Evolutionary conservation across 2,329 filamentous ascomycete genomes (phyloP), one percentile per base, ranked within the genome.

Genomic region (Aspergillus sp.): DNA sequence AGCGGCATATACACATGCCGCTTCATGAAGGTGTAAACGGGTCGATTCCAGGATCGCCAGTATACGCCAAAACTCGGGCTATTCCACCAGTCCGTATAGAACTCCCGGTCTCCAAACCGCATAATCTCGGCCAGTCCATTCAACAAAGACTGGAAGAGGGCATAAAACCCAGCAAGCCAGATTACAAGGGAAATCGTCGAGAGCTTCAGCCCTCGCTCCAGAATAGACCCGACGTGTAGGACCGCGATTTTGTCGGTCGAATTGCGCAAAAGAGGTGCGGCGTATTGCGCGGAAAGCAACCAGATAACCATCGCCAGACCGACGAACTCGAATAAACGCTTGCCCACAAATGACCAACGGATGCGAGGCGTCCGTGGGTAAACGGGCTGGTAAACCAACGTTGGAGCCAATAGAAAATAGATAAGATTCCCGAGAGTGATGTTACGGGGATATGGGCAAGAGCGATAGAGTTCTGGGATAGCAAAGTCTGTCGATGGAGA

Each of bases 21-120:
- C 69, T 91, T 93, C 87, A 99, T 98, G 75, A 96, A 99, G 58
- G 92, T 88, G 70, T 96, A 96, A 6, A 99, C 93, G 1, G 95
- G 95, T 73, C 96, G 96, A 78, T 99, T 99, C 95, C 95, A 99
- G 1, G 89, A 90, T 21, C 93, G 87, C 93, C 93, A 97, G 79
- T 99, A 99, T 4, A 84, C 84, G 35, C 93, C 90, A 6, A 98
- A 81, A 64, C 88, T 92, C 55, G 88, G 87, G 63, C 88, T 91
- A 71, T 99, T 99, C 95, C 95, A 99, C 95, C 95, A 99, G 70
- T 96, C 92, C 39, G 90, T 89, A 74, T 99, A 99, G 74, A 99
- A 99, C 52, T 93, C 90, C 31, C 95, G 86, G 73, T 99, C 95
- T 17, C 89, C 95, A 68, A 99, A 99, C 44, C 85, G 84, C 80